Base-by-base conservation (phyloP, 257 asterid species). In the Perilla frutescens region DNA sequence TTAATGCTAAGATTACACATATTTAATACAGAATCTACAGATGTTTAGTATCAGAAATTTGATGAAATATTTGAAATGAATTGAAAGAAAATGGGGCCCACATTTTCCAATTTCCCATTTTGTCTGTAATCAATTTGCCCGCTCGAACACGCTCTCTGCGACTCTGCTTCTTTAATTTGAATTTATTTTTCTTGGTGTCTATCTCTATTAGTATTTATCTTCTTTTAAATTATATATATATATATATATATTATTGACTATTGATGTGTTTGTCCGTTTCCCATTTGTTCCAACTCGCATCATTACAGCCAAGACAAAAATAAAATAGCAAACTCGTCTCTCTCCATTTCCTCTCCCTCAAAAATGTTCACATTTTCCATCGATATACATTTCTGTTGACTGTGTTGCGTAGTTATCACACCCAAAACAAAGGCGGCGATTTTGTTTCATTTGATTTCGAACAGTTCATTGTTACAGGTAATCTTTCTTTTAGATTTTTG, bases 391-490 rank as follows among this genome's bases (percentile, higher is more conserved):
- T 29, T 8, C 44, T 48, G 73, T 62, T 55, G 69, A 68, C 73
- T 41, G 59, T 69, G 62, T 57, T 60, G 50, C 14, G 70, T 36
- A 56, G 62, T 70, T 70, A 29, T 56, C 67, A 12, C 49, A 14
- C 76, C 32, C 13, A 32, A 9, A 66, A 20, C 51, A 11, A 34
- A 40, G 1, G 13, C 29, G 14, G 11, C 47, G n/a, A 7, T 40
- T 59, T 67, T 73, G 31, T 26, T 62, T 68, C 6, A 7, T 51
- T 55, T 74, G 29, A 68, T 63, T 74, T 55, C 51, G 5, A 79
- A 14, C 48, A 53, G 64, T 54, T 79, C 20, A 15, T 41, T 39
- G 48, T 49, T 58, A n/a, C 71, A 80, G 84, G 84, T 80, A 75
- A 58, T 47, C 5, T 68, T 4, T 44, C 13, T 32, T 31, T 12